Base-by-base conservation (phyloP, 169 alveolate genomes). In the Amoebophrya sp. region DNA sequence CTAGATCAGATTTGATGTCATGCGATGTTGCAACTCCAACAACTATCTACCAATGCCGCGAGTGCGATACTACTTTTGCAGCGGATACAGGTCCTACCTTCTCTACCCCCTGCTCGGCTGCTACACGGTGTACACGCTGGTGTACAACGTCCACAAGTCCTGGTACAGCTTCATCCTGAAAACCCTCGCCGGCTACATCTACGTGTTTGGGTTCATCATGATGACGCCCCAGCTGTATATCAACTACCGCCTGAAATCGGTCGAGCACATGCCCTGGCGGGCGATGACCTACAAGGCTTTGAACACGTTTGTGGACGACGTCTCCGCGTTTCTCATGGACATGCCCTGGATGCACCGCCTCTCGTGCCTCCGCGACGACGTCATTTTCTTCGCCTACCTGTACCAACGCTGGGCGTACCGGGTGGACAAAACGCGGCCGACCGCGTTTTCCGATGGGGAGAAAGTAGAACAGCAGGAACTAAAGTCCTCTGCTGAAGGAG, bases 221-320 rank as follows among this genome's bases (percentile, higher is more conserved):
- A 94, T 94, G 96, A 94, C 96, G 35, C 96, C 96, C 32, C 99
- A 99, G 95, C 96, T 99, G 54, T 99, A 98, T 95, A 98, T 98
- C 90, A 99, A 99, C 96, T 99, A 99, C 95, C 97, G 98, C 95
- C 95, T 98, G 90, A 96, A 98, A 95, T 98, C 99, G 0, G 99
- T 99, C 3, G 99, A 98, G 92, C 99, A 99, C 93, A 95, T 99
- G 92, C 99, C 99, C 41, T 90, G 92, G 92, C 89, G 89, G 25
- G 92, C 92, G 7, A 25, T 90, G 77, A 90, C 92, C 53, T 90
- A 90, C 92, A 90, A 90, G 90, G 92, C 90, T 39, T 83, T 90
- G 92, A 90, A 89, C 47, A 90, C 92, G 35, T 90, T 90, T 35
- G 92, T 90, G 38, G 92, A 90, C n/a, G 92, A 90, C 38, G 92